Evolutionary conservation across 169 alveolate genomes (phyloP), one percentile per base, ranked within the genome.

Genomic region (Cryptosporidium xiaoi): DNA sequence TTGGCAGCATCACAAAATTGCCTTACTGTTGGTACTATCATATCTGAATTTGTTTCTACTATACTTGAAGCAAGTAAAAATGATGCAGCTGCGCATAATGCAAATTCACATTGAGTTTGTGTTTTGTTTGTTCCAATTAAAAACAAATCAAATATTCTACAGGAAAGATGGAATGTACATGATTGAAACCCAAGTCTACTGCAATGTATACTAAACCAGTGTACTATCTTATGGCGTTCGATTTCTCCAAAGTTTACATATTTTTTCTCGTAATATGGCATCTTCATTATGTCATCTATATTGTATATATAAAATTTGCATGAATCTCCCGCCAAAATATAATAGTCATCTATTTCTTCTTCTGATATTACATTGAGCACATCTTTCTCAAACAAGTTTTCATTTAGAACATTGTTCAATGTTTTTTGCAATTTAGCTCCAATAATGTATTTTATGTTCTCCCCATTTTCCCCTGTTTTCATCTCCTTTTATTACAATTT

Each of bases 1-100:
- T 77, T 77, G 20, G 87, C 87, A 27, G 87, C 87, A 29, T 77
- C 66, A 40, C 77, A 77, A 62, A 77, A 77, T 40, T 77, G 87
- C 20, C 24, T 77, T n/a, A 77, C 34, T 8, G 71, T 60, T 58
- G 87, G 87, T 7, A 77, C 87, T 24, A 77, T 77, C 71, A 56
- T 62, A 62, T 77, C 87, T 10, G 77, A 60, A 20, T 20, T 66
- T 13, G 87, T 77, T 40, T 77, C 87, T 5, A 77, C 15, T 27
- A 48, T 62, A 29, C 31, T 77, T 7, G 87, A 77, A 15, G 87
- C 87, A 16, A 77, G 53, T 12, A 77, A 20, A 60, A 77, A 62
- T 40, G 71, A 77, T 34, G 87, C 87, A 48, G 87, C 69, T 16
- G 87, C 71, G 33, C 62, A 56, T 3, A 56, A 34, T 29, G 64